phyloP scores from a whole-genome alignment of 495 filamentous ascomycete genomes.

The Penicillium subrubescens region DNA sequence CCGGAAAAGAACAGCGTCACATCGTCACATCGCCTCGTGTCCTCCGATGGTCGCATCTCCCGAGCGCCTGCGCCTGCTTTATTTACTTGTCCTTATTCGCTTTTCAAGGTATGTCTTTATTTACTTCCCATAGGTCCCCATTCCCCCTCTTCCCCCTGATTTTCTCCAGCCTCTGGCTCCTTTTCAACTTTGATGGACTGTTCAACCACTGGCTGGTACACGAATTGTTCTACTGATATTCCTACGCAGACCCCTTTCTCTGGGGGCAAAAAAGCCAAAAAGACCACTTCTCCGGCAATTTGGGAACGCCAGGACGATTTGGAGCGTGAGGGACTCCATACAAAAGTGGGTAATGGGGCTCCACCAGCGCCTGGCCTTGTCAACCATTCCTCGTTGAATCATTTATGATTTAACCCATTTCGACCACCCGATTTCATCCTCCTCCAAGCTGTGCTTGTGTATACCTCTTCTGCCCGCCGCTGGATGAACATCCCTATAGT shows the following conservation, averaged over 20 bases:
- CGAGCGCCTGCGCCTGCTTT: background rate
- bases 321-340: constrained; percentile 17
- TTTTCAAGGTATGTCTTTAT: constrained; percentile 14
- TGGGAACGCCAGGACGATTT: background rate
- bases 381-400: constrained; percentile 2
- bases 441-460: background rate
- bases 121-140: constrained; percentile 11
- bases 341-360: constrained; percentile 7
- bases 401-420: background rate
- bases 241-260: background rate
- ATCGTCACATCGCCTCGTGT: constrained; percentile 41
- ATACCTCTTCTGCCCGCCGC: background rate
- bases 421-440: background rate
- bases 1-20: constrained; percentile 35
- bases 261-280: constrained; percentile 1
- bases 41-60: constrained; percentile 41
- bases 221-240: background rate
- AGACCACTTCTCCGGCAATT: background rate
- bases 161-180: background rate
- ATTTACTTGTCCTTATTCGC: constrained; percentile 7
- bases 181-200: background rate
- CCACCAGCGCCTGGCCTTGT: constrained; percentile 1
- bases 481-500: background rate
- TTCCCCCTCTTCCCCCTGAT: background rate
- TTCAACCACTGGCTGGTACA: background rate